phyloP scores from a whole-genome alignment of 2,329 filamentous ascomycete genomes.

The Aspergillus ochraceus region DNA sequence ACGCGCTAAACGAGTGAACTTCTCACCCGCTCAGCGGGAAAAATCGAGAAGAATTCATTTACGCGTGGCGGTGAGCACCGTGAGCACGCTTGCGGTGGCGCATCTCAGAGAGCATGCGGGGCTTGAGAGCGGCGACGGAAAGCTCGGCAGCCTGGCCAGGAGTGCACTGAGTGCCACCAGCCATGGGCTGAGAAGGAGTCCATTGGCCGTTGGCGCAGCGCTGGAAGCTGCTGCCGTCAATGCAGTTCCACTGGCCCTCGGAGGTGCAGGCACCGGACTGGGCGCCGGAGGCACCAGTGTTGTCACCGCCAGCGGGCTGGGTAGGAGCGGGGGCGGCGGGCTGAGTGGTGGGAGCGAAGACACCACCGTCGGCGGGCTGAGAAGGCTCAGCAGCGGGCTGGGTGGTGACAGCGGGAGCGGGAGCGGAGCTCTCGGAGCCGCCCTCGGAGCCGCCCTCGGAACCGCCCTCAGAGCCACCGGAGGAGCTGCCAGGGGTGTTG shows the following conservation, averaged over 20 bases:
- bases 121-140: conserved; percentile 23
- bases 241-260: conserved; percentile 62
- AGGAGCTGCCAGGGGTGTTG: conserved; percentile 23
- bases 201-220: conserved; percentile 62
- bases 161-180: conserved; percentile 55
- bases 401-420: conserved; percentile 3
- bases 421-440: conserved; percentile 5
- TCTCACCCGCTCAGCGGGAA: conserved; percentile 20
- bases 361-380: background rate
- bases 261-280: conserved; percentile 49
- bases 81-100: conserved; percentile 29
- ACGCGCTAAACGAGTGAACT: background rate
- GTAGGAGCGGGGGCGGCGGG: background rate
- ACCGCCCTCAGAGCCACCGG: conserved; percentile 31
- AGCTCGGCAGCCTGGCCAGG: conserved; percentile 35
- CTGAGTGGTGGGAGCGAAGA: conserved; percentile 17
- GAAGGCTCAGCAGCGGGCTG: background rate
- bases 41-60: conserved; percentile 5
- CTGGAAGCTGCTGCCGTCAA: conserved; percentile 58
- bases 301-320: conserved; percentile 7
- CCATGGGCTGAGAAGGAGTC: conserved; percentile 52
- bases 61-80: conserved; percentile 24
- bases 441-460: conserved; percentile 20
- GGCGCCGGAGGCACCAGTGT: conserved; percentile 23
- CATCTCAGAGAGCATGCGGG: conserved; percentile 27